Conservation (phyloP, 139 green algal genomes). For the Monoraphidium neglectum region DNA sequence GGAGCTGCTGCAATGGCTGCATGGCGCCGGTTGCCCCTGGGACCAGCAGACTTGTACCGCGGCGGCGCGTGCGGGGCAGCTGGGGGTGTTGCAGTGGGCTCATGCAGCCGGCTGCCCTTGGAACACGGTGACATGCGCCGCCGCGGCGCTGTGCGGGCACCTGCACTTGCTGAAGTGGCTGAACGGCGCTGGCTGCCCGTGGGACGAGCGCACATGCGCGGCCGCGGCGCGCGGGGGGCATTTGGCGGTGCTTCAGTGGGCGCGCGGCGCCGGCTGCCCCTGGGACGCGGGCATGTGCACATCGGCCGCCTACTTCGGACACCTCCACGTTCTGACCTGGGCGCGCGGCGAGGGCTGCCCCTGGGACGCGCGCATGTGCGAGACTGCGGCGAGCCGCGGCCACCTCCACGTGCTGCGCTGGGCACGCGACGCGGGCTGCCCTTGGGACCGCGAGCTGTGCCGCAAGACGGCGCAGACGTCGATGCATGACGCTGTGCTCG, state of each 20-base stretch:
- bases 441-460: too few species aligned
- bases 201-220: not conserved
- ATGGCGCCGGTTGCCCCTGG: not conserved
- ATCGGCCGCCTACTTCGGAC: too few species aligned
- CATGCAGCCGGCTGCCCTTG: too few species aligned
- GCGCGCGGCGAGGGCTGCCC: not conserved
- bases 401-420: not conserved
- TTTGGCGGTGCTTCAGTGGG: slow-evolving; percentile 2
- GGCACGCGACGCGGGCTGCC: not conserved
- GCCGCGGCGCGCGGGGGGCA: not conserved
- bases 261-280: not conserved
- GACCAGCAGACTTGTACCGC: not conserved
- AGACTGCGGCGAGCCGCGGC: not conserved
- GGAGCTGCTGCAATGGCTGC: not conserved
- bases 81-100: too few species aligned
- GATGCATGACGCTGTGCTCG: too few species aligned
- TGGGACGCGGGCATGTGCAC: not conserved
- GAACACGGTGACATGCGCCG: not conserved
- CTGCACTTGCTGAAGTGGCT: not conserved
- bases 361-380: not conserved
- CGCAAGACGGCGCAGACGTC: too few species aligned
- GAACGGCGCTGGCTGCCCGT: not conserved
- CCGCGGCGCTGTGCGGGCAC: not conserved
- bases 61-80: not conserved
- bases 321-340: not conserved